Percentiles rank a stretch among this genome's conserved stretches.
Evolutionary conservation across 805 yeast species (phyloP).

Genomic region (Pichia pseudocactophila): DNA sequence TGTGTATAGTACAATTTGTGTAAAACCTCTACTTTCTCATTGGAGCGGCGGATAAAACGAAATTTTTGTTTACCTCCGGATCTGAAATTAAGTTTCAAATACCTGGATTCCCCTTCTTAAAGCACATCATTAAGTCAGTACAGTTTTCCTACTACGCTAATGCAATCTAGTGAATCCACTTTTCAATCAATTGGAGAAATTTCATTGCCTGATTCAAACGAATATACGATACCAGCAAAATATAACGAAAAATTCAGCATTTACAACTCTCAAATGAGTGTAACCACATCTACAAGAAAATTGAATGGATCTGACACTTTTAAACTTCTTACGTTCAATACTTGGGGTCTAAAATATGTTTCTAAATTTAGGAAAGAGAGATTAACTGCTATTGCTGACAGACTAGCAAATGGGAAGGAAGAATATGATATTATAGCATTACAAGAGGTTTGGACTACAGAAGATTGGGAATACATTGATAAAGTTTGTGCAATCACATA

Average conservation of each 20-base stretch:
- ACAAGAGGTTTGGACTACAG: slow-evolving; percentile 90
- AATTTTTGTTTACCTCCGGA: background rate
- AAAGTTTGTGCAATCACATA: slow-evolving; percentile 35
- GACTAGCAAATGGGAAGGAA: slow-evolving; percentile 33
- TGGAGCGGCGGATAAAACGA: no score
- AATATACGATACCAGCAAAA: background rate
- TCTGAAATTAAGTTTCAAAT: no score
- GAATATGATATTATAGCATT: slow-evolving; percentile 78
- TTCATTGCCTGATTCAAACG: background rate
- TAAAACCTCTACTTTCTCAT: no score
- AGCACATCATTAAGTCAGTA: no score
- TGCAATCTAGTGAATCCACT: slow-evolving; percentile 1
- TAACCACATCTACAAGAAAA: background rate
- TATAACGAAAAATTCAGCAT: no score
- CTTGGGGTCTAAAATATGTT: slow-evolving; percentile 86
- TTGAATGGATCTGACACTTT: slow-evolving; percentile 17
- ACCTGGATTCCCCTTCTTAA: no score
- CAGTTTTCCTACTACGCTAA: no score
- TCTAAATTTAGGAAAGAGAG: slow-evolving; percentile 63
- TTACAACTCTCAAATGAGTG: no score
- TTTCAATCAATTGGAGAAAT: background rate
- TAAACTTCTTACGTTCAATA: slow-evolving; percentile 59
- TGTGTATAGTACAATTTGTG: no score
- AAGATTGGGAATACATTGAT: slow-evolving; percentile 68
- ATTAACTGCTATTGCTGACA: slow-evolving; percentile 63